Percentiles rank a stretch among this genome's conserved stretches.
These are phyloP conservation scores for Nicotiana obtusifolia DNA, from an alignment of 257 asterid genomes.

Conservation along the genomic window DNA sequence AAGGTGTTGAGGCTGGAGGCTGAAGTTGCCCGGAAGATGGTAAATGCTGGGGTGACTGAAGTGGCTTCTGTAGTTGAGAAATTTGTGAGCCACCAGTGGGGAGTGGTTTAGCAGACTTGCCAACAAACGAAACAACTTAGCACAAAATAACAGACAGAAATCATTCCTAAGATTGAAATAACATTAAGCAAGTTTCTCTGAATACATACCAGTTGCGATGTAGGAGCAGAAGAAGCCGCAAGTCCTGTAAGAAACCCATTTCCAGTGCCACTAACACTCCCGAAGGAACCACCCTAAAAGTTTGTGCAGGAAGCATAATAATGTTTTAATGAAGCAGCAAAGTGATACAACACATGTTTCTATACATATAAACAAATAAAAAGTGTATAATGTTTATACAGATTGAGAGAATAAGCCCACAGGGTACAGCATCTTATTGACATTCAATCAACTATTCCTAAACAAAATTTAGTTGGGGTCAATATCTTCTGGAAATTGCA, in stretches of 20 bases:
- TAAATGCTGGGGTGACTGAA: conserved; percentile 45
- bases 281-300: conserved; percentile 34
- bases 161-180: not conserved
- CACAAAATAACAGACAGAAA: not conserved
- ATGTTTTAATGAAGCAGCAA: not conserved
- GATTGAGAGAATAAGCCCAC: not conserved
- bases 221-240: conserved; percentile 40
- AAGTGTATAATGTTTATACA: not conserved
- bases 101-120: conserved; percentile 4
- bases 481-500: not conserved
- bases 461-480: not conserved
- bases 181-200: not conserved
- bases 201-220: conserved; percentile 33
- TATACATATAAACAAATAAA: not conserved
- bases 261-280: conserved; percentile 34
- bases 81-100: conserved; percentile 35
- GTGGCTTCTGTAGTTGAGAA: conserved; percentile 54
- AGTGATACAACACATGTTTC: not conserved
- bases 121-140: not conserved
- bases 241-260: conserved; percentile 38
- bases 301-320: conserved; percentile 14
- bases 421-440: not conserved
- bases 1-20: conserved; percentile 34
- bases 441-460: not conserved
- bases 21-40: conserved; percentile 43